These are phyloP conservation scores for Colletotrichum zoysiae DNA, from an alignment of 2,329 filamentous ascomycete genomes.

Conservation along the genomic window DNA sequence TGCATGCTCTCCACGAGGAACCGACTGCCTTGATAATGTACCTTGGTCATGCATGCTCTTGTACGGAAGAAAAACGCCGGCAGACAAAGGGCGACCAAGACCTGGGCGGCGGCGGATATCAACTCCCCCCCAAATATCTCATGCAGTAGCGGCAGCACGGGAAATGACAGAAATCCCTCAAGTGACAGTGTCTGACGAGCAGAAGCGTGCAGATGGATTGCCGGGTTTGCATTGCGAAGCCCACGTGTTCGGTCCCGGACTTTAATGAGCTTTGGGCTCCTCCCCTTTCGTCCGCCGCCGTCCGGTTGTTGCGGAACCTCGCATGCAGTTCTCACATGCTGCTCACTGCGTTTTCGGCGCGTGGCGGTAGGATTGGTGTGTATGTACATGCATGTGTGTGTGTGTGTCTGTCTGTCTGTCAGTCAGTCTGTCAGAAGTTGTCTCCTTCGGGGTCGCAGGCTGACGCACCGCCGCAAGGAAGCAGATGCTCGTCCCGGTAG, in stretches of 20 bases:
- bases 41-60: neutral
- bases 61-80: neutral
- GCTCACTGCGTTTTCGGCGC: neutral
- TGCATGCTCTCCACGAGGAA: too few relatives aligned
- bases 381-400: neutral
- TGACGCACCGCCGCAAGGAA: neutral
- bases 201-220: neutral
- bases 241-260: neutral
- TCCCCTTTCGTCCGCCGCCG: neutral
- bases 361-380: neutral
- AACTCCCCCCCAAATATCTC: too few relatives aligned
- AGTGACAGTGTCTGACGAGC: neutral
- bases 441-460: neutral
- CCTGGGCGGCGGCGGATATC: neutral
- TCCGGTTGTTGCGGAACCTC: neutral
- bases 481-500: neutral
- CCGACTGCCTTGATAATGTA: too few relatives aligned
- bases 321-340: neutral
- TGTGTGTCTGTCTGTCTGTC: neutral
- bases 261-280: too few relatives aligned
- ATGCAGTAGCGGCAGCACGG: too few relatives aligned
- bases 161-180: neutral
- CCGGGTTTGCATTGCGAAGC: neutral
- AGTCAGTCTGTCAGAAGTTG: neutral
- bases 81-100: neutral